A percentile compares a stretch with the other conserved stretches of the same genome.
These are phyloP conservation scores for Cercospora beticola DNA, from an alignment of 2,329 filamentous ascomycete species.

Conservation along the genomic window DNA sequence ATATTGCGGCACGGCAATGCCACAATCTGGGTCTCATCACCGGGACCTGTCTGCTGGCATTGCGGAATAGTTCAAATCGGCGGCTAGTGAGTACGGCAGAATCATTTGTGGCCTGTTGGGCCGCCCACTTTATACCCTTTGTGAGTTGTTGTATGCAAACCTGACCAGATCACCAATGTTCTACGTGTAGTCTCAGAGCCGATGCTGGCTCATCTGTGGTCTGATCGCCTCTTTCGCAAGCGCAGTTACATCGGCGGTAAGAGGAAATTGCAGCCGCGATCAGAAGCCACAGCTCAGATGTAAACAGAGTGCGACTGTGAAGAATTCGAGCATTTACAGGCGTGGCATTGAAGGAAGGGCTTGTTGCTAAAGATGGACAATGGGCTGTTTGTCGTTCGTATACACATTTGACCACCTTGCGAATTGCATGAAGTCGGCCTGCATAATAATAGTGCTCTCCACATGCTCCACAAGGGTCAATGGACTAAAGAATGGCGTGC, in stretches of 20 bases:
- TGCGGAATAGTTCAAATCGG: background rate
- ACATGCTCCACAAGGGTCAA: background rate
- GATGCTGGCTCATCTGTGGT: background rate
- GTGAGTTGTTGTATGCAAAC: conserved; percentile 12
- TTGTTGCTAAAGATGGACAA: background rate
- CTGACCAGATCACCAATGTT: background rate
- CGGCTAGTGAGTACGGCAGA: background rate
- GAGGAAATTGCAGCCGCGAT: background rate
- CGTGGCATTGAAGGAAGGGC: background rate
- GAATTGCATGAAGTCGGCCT: background rate
- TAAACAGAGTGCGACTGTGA: background rate
- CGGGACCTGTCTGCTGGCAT: background rate
- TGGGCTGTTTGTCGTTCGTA: background rate
- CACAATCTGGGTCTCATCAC: background rate
- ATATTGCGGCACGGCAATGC: background rate
- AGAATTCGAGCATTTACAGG: background rate
- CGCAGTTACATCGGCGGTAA: no score
- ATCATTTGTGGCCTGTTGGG: background rate
- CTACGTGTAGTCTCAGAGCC: background rate
- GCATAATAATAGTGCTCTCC: background rate
- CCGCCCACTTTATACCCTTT: conserved; percentile 18
- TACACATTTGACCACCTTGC: background rate
- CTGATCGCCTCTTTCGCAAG: background rate
- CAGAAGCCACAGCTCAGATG: background rate
- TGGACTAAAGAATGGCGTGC: conserved; percentile 1